Base-by-base conservation (phyloP, 2,329 filamentous ascomycete genomes). In the Thielaviopsis ethacetica region DNA sequence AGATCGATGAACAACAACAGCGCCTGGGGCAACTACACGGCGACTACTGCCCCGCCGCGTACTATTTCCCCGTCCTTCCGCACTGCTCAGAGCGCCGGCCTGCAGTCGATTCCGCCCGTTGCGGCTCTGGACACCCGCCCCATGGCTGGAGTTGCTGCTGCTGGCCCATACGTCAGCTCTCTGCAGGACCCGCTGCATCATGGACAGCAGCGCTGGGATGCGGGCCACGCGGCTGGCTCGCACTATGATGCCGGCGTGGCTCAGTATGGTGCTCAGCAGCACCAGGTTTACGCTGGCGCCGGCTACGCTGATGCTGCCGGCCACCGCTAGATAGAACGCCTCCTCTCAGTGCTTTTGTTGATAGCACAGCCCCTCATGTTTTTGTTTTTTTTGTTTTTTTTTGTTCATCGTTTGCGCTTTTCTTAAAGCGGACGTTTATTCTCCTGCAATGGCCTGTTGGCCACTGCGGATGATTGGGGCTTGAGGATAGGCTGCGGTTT, bases 1-100 rank as follows among this genome's bases (percentile, higher is more conserved):
- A 71, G 78, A 1, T 78, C 77, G 1, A 68, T 81, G 2, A 72
- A 75, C 0, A 75, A 75, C 2, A 70, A 73, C 3, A 68, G 75
- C 1, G 69, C 70, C n/a, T 81, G 78, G 79, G 69, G 69, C 0
- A 67, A 72, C 0, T 79, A 79, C 64, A 68, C 71, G 15, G 64
- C 70, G 1, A 63, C 69, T 1, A 67, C 70, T 1, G 64, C 67
- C 1, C 62, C 69, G 7, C 65, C 66, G 7, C 73, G 77, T n/a
- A 70, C 75, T 0, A 67, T 81, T 50, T 76, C 74, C 0, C 73
- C 74, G 1, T 65, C 65, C 0, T 61, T 73, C 24, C 73, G 74
- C 38, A 38, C 30, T 10, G 47, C 47, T 12, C 34, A 50, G 38
- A 38, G 21, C 3, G 21, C n/a, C 10, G 38, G 56, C 1, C 58